Percentiles rank a stretch among this genome's conserved stretches.
Conservation (phyloP, 2,329 filamentous ascomycete species). For the Botrytis porri region DNA sequence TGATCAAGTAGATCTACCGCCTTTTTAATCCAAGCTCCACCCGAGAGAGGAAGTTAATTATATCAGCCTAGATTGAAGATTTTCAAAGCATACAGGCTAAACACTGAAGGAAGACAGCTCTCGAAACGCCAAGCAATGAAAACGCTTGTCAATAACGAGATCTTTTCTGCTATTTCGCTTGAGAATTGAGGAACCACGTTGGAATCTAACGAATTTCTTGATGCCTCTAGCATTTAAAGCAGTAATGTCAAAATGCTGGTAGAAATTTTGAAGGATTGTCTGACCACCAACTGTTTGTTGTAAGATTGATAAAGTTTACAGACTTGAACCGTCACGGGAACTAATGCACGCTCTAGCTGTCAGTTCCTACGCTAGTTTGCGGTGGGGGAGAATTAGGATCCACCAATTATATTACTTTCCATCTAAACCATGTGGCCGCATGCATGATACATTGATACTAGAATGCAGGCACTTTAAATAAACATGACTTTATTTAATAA, state of each 20-base stretch:
- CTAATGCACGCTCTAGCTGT: not conserved
- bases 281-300: too few species aligned
- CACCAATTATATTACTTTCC: not conserved
- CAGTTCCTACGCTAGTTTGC: not conserved
- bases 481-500: not conserved
- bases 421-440: not conserved
- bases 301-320: not conserved
- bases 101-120: not conserved
- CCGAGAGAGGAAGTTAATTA: not conserved
- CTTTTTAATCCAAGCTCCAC: not conserved
- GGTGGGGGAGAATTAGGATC: slow-evolving; percentile 4
- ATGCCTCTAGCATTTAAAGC: not conserved
- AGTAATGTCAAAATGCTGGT: not conserved
- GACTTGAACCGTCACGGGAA: not conserved
- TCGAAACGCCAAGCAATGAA: not conserved
- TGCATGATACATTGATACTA: not conserved
- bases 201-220: not conserved
- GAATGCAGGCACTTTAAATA: not conserved
- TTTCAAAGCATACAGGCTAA: not conserved
- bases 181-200: not conserved
- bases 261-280: not conserved
- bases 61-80: slow-evolving; percentile 1
- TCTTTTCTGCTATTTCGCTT: not conserved
- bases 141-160: not conserved
- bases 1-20: not conserved